Conservation (phyloP, 768 basidiomycete species). For the Gloeophyllum trabeum region DNA sequence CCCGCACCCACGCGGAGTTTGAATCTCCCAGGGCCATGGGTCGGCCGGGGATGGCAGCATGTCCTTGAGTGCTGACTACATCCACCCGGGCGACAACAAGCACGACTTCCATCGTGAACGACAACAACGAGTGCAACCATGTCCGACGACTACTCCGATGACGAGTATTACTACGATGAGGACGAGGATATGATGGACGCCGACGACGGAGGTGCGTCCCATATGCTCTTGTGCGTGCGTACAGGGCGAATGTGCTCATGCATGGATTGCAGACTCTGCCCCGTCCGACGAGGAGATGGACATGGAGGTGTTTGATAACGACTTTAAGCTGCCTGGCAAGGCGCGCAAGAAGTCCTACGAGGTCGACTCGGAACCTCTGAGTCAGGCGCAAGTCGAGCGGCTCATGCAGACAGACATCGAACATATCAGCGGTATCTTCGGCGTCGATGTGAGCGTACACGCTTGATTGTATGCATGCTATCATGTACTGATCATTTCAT, state of each 20-base stretch:
- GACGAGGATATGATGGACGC: slow-evolving; percentile 53
- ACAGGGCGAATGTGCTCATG: slow-evolving; percentile 11
- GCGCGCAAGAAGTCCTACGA: slow-evolving; percentile 66
- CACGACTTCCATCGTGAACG: neutral
- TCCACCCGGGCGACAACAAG: neutral
- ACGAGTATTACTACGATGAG: slow-evolving; percentile 58
- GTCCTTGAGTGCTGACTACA: neutral
- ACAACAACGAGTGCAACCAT: slow-evolving; percentile 14
- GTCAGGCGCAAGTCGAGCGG: slow-evolving; percentile 61
- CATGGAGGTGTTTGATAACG: slow-evolving; percentile 53
- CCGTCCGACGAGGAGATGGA: slow-evolving; percentile 55
- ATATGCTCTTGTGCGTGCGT: slow-evolving; percentile 9
- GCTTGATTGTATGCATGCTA: neutral
- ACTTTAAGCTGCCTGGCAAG: slow-evolving; percentile 47
- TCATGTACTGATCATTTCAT: slow-evolving; percentile 2
- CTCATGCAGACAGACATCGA: slow-evolving; percentile 72
- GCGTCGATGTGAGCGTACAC: slow-evolving; percentile 64
- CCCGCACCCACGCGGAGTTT: slow-evolving; percentile 6
- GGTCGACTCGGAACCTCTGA: slow-evolving; percentile 72
- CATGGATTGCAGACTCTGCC: slow-evolving; percentile 24
- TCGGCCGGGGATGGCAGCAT: neutral
- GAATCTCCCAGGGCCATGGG: neutral
- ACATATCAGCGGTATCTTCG: slow-evolving; percentile 81
- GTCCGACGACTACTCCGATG: slow-evolving; percentile 60
- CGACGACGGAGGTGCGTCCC: slow-evolving; percentile 41